Evolutionary conservation across 768 basidiomycete genomes (phyloP).

Genomic region (Sporobolomyces pararoseus): DNA sequence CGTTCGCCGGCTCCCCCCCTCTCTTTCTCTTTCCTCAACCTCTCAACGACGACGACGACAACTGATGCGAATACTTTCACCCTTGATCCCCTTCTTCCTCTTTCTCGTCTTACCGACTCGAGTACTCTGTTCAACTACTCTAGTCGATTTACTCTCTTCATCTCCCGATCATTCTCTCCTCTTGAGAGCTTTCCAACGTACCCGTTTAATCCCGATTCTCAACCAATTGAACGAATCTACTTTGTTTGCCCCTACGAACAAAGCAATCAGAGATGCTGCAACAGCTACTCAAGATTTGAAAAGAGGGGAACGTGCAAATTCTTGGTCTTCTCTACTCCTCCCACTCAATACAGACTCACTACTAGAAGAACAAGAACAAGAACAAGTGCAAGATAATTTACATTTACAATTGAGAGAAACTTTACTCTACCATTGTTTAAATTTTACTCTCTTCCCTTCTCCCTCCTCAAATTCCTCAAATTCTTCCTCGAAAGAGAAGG

Average conservation of each 20-base stretch:
- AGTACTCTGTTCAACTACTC: too few species aligned
- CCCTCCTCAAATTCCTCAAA: slow-evolving; percentile 3
- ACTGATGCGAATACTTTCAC: slow-evolving; percentile 1
- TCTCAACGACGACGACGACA: neutral
- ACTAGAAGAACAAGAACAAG: too few species aligned
- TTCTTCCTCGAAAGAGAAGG: neutral
- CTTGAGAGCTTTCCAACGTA: slow-evolving; percentile 70
- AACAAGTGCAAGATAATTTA: slow-evolving; percentile 70
- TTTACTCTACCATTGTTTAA: slow-evolving; percentile 88
- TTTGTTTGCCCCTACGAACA: slow-evolving; percentile 91
- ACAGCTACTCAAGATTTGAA: slow-evolving; percentile 1
- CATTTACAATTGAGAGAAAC: slow-evolving; percentile 80
- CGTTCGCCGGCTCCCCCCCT: too few species aligned
- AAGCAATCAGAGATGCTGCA: slow-evolving; percentile 62
- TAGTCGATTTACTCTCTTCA: slow-evolving; percentile 70
- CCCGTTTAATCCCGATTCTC: slow-evolving; percentile 84
- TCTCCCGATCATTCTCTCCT: slow-evolving; percentile 53
- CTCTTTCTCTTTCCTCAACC: neutral
- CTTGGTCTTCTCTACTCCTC: slow-evolving; percentile 29
- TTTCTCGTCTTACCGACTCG: too few species aligned
- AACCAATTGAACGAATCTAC: slow-evolving; percentile 79
- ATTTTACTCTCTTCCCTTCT: slow-evolving; percentile 61
- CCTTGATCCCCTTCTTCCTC: too few species aligned
- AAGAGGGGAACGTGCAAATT: neutral
- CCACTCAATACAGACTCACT: too few species aligned